These are phyloP conservation scores for Vitis cinerea DNA, from an alignment of 164 flowering plant genomes.

Conservation along the genomic window DNA sequence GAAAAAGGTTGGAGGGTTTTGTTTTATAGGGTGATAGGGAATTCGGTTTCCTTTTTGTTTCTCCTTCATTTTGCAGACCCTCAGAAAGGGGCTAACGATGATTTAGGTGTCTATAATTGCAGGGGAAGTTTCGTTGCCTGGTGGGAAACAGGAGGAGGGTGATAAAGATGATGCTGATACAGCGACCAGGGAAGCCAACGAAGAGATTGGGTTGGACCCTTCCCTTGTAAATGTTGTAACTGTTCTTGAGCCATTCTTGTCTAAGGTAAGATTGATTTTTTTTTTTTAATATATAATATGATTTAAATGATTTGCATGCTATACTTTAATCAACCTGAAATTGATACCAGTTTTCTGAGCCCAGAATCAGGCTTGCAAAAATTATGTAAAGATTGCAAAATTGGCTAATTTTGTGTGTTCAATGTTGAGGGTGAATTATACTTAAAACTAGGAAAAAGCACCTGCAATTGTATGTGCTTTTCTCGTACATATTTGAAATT, in stretches of 20 bases:
- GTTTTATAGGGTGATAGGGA: background rate
- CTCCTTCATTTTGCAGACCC: background rate
- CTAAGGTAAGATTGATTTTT: conserved; percentile 52
- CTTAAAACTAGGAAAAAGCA: too few species aligned
- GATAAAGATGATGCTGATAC: conserved; percentile 73
- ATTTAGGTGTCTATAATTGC: conserved; percentile 15
- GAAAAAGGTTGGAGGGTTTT: background rate
- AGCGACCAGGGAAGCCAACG: conserved; percentile 86
- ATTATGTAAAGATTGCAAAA: background rate
- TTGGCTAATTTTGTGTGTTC: too few species aligned
- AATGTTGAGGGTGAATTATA: too few species aligned
- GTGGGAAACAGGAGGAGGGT: conserved; percentile 82
- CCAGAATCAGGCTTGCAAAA: background rate
- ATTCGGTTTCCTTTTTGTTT: background rate
- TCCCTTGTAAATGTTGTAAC: conserved; percentile 75
- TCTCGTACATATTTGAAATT: too few species aligned
- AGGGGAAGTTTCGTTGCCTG: conserved; percentile 96
- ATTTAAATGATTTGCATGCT: background rate
- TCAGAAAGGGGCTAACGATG: background rate
- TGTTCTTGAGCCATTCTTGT: conserved; percentile 72
- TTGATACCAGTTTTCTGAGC: background rate
- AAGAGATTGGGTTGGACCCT: conserved; percentile 94
- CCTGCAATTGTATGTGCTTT: too few species aligned
- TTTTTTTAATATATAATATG: background rate
- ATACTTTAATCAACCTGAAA: background rate